Percentiles rank a stretch among this genome's conserved stretches.
Evolutionary conservation across 2,329 filamentous ascomycete genomes (phyloP).

Genomic region (Aspergillus ruber): DNA sequence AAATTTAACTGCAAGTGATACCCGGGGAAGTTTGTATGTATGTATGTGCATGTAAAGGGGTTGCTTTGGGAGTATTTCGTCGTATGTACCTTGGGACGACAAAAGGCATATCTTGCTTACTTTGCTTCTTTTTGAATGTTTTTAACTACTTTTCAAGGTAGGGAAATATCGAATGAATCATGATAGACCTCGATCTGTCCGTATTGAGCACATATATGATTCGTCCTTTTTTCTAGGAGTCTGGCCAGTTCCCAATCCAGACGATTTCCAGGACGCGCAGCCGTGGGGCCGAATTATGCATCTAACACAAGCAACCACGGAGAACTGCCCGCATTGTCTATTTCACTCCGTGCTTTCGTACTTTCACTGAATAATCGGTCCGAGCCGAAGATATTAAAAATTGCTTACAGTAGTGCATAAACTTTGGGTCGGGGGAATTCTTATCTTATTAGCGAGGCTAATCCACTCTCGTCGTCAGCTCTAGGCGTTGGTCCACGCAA

Average conservation of each 20-base stretch:
- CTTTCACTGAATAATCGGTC: too few relatives aligned
- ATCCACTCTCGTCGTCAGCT: conserved; percentile 1
- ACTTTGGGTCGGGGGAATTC: too few relatives aligned
- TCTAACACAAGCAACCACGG: too few relatives aligned
- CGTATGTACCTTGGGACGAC: too few relatives aligned
- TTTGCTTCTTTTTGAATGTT: background rate
- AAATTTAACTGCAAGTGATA: background rate
- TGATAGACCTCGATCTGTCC: background rate
- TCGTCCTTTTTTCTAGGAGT: too few relatives aligned
- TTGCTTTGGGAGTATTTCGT: too few relatives aligned
- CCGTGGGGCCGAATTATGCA: background rate
- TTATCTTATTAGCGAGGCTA: background rate
- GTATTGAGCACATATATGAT: background rate
- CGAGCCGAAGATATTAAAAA: too few relatives aligned
- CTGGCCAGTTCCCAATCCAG: background rate
- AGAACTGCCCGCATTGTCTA: too few relatives aligned
- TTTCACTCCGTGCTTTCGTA: too few relatives aligned
- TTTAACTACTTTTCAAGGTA: too few relatives aligned
- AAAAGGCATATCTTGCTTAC: too few relatives aligned
- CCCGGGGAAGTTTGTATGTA: background rate
- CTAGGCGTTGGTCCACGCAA: background rate
- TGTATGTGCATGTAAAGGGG: background rate
- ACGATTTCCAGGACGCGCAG: background rate
- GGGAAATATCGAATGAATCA: background rate
- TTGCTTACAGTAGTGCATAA: too few relatives aligned